Percentiles rank a stretch among this genome's conserved stretches.
Evolutionary conservation across 805 yeast genomes (phyloP).

Genomic region (Zygoascus flipseniorum): DNA sequence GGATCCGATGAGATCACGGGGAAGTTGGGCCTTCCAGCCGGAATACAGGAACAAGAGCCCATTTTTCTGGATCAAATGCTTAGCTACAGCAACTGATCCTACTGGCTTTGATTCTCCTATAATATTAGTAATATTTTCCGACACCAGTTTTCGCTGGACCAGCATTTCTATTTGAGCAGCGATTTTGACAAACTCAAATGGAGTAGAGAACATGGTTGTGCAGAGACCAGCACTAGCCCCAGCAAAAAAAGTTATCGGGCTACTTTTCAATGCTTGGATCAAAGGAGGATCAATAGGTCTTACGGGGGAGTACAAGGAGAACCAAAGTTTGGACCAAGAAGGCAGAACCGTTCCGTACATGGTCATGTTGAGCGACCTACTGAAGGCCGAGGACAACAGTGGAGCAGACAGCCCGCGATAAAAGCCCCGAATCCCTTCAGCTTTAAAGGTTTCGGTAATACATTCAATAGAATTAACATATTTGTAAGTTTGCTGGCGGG

Average conservation of each 20-base stretch:
- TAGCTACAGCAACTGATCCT: conserved; percentile 38
- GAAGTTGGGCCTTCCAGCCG: conserved; percentile 32
- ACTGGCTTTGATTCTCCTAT: conserved; percentile 14
- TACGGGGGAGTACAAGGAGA: conserved; percentile 11
- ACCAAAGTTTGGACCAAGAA: conserved; percentile 13
- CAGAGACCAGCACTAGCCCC: conserved; percentile 61
- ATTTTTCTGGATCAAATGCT: conserved; percentile 46
- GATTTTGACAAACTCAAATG: conserved; percentile 77
- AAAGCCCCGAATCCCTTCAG: conserved; percentile 63
- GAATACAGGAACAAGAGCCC: conserved; percentile 64
- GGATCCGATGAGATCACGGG: conserved; percentile 62
- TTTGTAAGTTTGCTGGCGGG: conserved; percentile 73
- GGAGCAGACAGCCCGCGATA: conserved; percentile 69
- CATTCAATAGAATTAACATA: conserved; percentile 53
- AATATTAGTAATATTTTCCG: neutral
- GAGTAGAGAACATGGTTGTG: conserved; percentile 52
- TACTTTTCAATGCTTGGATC: conserved; percentile 8
- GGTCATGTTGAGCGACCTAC: conserved; percentile 58
- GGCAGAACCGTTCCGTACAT: conserved; percentile 51
- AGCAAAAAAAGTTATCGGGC: conserved; percentile 30
- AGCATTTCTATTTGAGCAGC: conserved; percentile 60
- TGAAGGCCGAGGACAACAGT: conserved; percentile 48
- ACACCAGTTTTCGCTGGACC: conserved; percentile 27
- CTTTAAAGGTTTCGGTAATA: conserved; percentile 40
- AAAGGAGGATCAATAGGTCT: conserved; percentile 6